Evolutionary conservation across 2,329 filamentous ascomycete species (phyloP).

Genomic region (Cladophialophora exuberans): DNA sequence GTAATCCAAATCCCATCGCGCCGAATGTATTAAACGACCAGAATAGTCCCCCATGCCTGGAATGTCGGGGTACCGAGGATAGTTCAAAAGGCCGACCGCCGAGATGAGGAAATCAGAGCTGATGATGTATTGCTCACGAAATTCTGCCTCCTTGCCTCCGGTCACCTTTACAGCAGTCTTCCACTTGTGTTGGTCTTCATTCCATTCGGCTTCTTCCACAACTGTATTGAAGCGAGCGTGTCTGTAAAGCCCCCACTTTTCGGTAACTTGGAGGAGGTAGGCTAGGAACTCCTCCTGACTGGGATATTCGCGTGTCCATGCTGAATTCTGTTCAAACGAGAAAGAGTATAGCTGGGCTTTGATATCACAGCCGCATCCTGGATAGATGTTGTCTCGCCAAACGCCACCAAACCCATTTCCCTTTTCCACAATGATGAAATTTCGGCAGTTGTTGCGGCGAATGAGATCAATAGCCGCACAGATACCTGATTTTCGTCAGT

Average conservation of each 20-base stretch:
- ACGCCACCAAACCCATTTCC: background rate
- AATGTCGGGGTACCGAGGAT: conserved; percentile 45
- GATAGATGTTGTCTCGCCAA: background rate
- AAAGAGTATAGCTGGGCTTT: background rate
- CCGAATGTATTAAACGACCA: conserved; percentile 37
- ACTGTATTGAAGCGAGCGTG: background rate
- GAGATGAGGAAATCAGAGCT: conserved; percentile 59
- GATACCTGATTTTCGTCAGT: no score
- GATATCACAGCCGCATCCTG: background rate
- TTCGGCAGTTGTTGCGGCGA: background rate
- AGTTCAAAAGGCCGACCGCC: conserved; percentile 62
- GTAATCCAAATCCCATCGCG: conserved; percentile 53
- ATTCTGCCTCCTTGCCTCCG: conserved; percentile 60
- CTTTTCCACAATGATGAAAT: background rate
- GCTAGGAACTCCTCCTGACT: background rate
- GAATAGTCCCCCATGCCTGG: conserved; percentile 33
- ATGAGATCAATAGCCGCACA: background rate
- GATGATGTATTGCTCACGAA: conserved; percentile 56
- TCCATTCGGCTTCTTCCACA: conserved; percentile 51
- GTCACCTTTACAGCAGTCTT: conserved; percentile 53
- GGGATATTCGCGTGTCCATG: background rate
- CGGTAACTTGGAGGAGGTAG: background rate
- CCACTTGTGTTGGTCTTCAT: conserved; percentile 59
- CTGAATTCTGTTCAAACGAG: background rate
- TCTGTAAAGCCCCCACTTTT: background rate